Base-by-base conservation (phyloP, 768 basidiomycete genomes). In the Xerocomus brunneocitrinus region DNA sequence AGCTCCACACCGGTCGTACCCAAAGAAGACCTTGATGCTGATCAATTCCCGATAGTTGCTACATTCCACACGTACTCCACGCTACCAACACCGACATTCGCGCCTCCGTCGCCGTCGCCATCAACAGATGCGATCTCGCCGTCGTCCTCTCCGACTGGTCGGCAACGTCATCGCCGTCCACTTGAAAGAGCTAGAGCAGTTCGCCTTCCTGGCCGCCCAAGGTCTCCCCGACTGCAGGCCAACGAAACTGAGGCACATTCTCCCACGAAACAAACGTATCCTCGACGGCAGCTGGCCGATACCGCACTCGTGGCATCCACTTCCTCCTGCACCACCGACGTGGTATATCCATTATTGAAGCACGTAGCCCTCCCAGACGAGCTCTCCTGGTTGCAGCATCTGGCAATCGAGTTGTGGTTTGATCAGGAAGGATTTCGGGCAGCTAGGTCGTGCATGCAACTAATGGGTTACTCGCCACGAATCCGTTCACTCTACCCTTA, bases 351-450 rank as follows among this genome's bases (percentile, higher is more conserved):
- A 39, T 49, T 39, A 35, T 30, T 56, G 54, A 57, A 54, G 39
- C 48, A 56, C 16, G 50, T 58, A 6, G 54, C 47, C n/a, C 70
- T 75, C 27, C 77, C 76, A 0, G 56, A 64, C 27, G 66, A 74
- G 38, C 65, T 82, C 3, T 62, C 67, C 3, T 87, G 85, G 83
- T 74, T 88, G 10, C 74, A 76, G 57, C 73, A 74, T 38, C 71
- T 75, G 28, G 70, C 69, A 38, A 66, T 91, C 30, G 81, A 87
- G 52, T 70, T 92, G 32, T 78, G 83, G 67, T 84, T 93, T 25
- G 91, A 92, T 63, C 91, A 93, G 66, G 91, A 92, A 71, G 85
- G 88, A 4, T 90, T 89, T 61, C 80, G 89, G 25, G 75, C 79
- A 16, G 74, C 84, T 6, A 73, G 74, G 25, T 82, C 87, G 19